Evolutionary conservation across 2,329 filamentous ascomycete genomes (phyloP), one percentile per base, ranked within the genome.

Genomic region (Colletotrichum sp.): DNA sequence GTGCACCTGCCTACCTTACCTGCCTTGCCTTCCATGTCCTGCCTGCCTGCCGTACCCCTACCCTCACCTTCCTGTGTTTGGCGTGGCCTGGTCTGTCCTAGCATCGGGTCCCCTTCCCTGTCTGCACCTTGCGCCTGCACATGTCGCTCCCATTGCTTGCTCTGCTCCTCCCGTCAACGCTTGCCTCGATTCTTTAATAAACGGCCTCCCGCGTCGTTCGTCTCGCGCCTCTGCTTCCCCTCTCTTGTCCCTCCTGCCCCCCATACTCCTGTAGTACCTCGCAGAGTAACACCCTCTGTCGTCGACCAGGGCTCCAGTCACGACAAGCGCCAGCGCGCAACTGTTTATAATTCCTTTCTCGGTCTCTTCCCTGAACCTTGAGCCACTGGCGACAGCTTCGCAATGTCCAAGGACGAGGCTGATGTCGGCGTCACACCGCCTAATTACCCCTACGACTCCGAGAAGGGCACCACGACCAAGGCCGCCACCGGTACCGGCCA

Each of bases 401-500:
- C 36, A 52, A 76, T 76, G 74, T 69, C 74, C 36, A 76, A 76
- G 59, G 71, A 76, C 21, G 71, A 70, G 30, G 62, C 74, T 52
- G 52, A 59, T 24, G 71, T 76, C 36, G 74, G 74, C 74, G 74
- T 76, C 26, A 72, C 69, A 10, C 71, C 71, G 24, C 74, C 73
- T 21, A 74, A 48, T 4, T 48, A 48, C n/a, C 43, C 73, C 48
- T 76, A 76, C 69, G 76, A 77, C 48, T 65, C 75, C 52, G 78
- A 79, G 26, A 79, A 79, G 77, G 71, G 70, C 59, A 43, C 65
- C 8, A 13, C 34, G 30, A 64, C 30, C 55, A 77, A 48, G 43
- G n/a, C n/a, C 28, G 36, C 70, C 14, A 64, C 21, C 26, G 73
- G 74, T 36, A 59, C 74, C 36, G 69, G 58, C 36, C 61, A 73